phyloP scores from a whole-genome alignment of 2,329 filamentous ascomycete species.

The Pestalotiopsis sp. region DNA sequence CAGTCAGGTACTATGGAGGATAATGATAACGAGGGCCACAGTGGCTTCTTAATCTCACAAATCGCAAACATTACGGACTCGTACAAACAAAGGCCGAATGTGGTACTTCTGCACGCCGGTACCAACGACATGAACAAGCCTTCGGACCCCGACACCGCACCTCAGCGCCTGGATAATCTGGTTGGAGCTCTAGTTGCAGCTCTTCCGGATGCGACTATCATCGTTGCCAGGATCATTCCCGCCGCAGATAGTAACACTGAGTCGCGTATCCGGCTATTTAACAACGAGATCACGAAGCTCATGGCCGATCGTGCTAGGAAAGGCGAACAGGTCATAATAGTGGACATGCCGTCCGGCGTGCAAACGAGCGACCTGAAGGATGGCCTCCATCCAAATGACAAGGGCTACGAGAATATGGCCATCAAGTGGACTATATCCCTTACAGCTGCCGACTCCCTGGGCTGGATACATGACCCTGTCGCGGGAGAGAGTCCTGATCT shows the following conservation, averaged over 20 bases:
- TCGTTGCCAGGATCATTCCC: background rate
- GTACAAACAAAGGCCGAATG: constrained; percentile 4
- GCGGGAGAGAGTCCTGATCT: too few relatives aligned
- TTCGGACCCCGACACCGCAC: background rate
- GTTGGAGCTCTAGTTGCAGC: background rate
- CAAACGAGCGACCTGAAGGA: background rate
- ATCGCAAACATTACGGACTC: background rate
- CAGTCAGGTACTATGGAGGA: background rate
- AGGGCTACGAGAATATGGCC: background rate
- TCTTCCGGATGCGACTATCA: background rate
- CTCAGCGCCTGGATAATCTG: background rate
- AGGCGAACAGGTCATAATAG: background rate
- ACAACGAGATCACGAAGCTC: background rate
- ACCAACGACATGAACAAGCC: constrained; percentile 17
- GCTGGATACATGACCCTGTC: background rate
- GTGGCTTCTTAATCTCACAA: background rate
- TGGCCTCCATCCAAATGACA: background rate
- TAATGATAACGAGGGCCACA: background rate
- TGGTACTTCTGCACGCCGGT: constrained; percentile 12
- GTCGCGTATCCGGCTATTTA: background rate
- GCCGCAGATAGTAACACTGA: background rate
- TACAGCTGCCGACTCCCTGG: background rate
- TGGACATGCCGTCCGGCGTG: background rate
- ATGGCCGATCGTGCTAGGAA: background rate
- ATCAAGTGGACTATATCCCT: background rate